Base-by-base conservation (phyloP, 495 filamentous ascomycete genomes). In the Sporormia fimetaria region DNA sequence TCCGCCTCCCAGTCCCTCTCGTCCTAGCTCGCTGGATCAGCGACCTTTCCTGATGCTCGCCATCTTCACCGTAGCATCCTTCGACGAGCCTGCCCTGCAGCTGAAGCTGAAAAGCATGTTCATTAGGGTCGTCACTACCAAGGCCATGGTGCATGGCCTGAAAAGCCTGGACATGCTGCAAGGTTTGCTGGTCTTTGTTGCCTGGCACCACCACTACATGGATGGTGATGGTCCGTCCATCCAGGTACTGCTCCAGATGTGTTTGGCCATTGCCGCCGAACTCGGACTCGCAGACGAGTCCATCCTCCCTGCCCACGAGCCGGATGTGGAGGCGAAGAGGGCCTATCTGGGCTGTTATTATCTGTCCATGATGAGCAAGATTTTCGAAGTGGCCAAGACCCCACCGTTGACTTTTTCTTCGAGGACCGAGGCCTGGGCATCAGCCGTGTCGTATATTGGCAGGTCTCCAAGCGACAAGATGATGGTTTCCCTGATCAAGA, bases 311-410 rank as follows among this genome's bases (percentile, higher is more conserved):
- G 12, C 20, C 11, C 32, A 51, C 12, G 9, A 18, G n/a, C 41
- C 20, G 0, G 29, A 45, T 10, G 23, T 40, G 15, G 47, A 51
- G 16, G 34, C 40, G 18, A 46, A 47, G 33, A 29, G 48, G 16
- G 48, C 48, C 18, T 42, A 46, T 38, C 21, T 52, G 21, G 48
- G 48, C 8, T 52, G 48, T 28, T 52, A 52, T 20, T 52, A 52
- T 17, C 17, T 52, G 16, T 14, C 41, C 3, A 16, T 35, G 3
- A 45, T 37, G 10, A 14, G 44, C 11, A 38, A 31, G 3, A 24
- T 42, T 21, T 1, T 44, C 22, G 47, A 45, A 14, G 6, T 21
- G 12, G 35, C 29, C 22, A 29, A 36, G 36, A 35, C 25, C 15
- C 18, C 35, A 17, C 23, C 23, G 21, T 3, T 45, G 9, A 11